Conservation (phyloP, 2,329 filamentous ascomycete species). For the Verticillium isaacii region DNA sequence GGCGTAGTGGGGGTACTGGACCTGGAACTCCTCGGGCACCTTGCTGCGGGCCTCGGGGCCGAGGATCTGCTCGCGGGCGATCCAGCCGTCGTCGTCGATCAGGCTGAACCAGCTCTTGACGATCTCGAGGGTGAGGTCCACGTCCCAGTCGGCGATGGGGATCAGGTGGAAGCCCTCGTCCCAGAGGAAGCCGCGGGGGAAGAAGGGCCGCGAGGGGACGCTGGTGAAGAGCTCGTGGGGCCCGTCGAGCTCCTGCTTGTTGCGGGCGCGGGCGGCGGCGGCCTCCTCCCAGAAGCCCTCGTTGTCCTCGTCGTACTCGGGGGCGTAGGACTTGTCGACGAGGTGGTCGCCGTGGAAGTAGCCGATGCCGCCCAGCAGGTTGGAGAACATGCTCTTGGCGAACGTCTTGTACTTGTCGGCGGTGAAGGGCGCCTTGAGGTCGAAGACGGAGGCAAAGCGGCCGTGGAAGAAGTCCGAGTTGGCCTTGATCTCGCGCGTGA, state of each 20-base stretch:
- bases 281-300: slow-evolving; percentile 96
- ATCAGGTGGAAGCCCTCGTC: slow-evolving; percentile 96
- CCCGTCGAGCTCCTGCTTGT: slow-evolving; percentile 66
- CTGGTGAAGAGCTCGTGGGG: slow-evolving; percentile 87
- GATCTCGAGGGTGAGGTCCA: slow-evolving; percentile 81
- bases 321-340: slow-evolving; percentile 85
- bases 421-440: slow-evolving; percentile 71
- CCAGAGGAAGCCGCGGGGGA: slow-evolving; percentile 95
- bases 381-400: slow-evolving; percentile 87
- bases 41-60: slow-evolving; percentile 90
- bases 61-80: slow-evolving; percentile 91
- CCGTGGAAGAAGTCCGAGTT: slow-evolving; percentile 66
- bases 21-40: slow-evolving; percentile 86
- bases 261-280: slow-evolving; percentile 68
- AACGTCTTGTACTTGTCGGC: slow-evolving; percentile 71
- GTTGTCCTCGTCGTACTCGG: slow-evolving; percentile 90
- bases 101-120: slow-evolving; percentile 93
- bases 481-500: slow-evolving; percentile 65
- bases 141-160: slow-evolving; percentile 89
- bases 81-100: slow-evolving; percentile 98
- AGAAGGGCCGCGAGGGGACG: slow-evolving; percentile 91
- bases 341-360: slow-evolving; percentile 90
- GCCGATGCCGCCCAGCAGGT: slow-evolving; percentile 87
- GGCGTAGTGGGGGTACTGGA: slow-evolving; percentile 95
- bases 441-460: slow-evolving; percentile 68